Base-by-base conservation (phyloP, 352 stramenopile genomes). In the Pythium myriotylum region DNA sequence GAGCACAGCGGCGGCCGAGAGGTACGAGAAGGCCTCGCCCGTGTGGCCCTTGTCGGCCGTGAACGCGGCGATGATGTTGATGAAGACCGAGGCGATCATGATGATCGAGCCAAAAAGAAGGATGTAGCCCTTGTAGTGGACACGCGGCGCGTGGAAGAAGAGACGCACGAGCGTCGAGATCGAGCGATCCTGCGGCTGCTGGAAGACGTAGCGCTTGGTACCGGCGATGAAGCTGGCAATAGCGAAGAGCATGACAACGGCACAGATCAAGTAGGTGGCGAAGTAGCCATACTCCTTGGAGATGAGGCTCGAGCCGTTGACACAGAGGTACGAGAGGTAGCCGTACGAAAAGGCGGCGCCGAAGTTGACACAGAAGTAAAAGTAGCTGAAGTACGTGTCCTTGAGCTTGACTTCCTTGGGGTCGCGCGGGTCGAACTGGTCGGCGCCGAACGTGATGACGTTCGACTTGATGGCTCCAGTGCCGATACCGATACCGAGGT, bases 331-430 rank as follows among this genome's bases (percentile, higher is more conserved):
- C 17, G 84, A 81, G 27, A 95, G 79, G 24, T 91, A 78, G 4
- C 70, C 84, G 65, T 92, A 96, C 59, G 77, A 84, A 54, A 95
- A 77, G 6, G 73, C 59, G 10, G 85, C 74, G 27, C 86, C 84
- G 37, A 90, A 62, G 63, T 92, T 92, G 50, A 92, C 81, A 37
- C 65, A 72, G 67, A 76, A 91, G 72, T 95, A 96, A 65, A 93
- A 92, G 27, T 77, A 81, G 41, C 74, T 89, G 71, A 94, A 95
- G 67, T 86, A 95, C n/a, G 59, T 79, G 16, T 74, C 65, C 45
- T 86, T 80, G 22, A 86, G 59, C 13, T 74, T 68, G 26, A 68
- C 62, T 64, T 87, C 75, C 7, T 48, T 45, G 3, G 66, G 72
- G n/a, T 76, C 72, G 19, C 54, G 53, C 5, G 74, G 74, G 10